Percentiles rank a stretch among this genome's conserved stretches.
Conservation (phyloP, 202 grass and related monocot genomes). For the Carex arenaria region DNA sequence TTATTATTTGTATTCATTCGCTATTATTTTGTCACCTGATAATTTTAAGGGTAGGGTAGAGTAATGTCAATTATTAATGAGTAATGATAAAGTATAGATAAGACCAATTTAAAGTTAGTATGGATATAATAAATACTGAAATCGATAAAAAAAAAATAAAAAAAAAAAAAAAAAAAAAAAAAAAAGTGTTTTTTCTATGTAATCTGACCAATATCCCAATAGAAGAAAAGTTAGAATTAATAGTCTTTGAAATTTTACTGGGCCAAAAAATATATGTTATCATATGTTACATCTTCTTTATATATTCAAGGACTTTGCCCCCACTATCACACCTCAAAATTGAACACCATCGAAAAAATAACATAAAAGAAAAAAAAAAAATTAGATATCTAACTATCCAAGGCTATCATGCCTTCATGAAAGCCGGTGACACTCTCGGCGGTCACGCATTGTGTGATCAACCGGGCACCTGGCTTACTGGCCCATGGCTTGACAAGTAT, state of each 20-base stretch:
- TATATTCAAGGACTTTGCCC: neutral
- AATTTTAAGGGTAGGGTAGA: too few species aligned
- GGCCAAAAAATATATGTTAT: neutral
- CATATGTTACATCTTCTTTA: conserved; percentile 5
- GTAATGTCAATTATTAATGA: too few species aligned
- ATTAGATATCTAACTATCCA: conserved; percentile 28
- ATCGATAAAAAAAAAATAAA: too few species aligned
- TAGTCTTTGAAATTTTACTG: neutral
- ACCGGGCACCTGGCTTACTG: conserved; percentile 60
- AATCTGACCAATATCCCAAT: too few species aligned
- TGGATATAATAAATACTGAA: too few species aligned
- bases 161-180: too few species aligned
- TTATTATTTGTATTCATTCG: too few species aligned
- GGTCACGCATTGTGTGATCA: conserved; percentile 91
- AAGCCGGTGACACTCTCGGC: conserved; percentile 52
- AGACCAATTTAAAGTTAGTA: too few species aligned
- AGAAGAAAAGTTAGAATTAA: too few species aligned
- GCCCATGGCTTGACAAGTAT: conserved; percentile 79
- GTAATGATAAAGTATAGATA: too few species aligned
- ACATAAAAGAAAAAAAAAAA: neutral
- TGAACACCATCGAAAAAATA: neutral
- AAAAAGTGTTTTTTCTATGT: too few species aligned
- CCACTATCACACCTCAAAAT: conserved; percentile 2
- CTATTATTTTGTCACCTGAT: too few species aligned
- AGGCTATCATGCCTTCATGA: conserved; percentile 55